Percentiles rank a stretch among this genome's conserved stretches.
Conservation (phyloP, 2,329 filamentous ascomycete species). For the Aspergillus brunneoviolaceus region DNA sequence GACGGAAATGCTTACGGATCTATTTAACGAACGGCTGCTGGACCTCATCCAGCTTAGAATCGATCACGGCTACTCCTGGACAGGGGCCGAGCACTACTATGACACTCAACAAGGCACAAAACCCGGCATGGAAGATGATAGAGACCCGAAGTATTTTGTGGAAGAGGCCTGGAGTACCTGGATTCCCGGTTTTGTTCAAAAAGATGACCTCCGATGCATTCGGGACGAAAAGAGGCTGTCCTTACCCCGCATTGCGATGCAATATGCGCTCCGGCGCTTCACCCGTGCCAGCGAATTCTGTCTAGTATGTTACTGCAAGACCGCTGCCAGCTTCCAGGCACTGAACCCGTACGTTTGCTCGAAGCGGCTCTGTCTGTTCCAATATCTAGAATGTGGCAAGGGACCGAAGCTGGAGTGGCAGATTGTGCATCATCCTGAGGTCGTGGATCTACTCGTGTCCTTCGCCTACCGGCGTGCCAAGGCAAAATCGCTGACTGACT, state of each 20-base stretch:
- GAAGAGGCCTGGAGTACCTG: slow-evolving; percentile 26
- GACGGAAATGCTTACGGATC: slow-evolving; percentile 66
- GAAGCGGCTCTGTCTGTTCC: slow-evolving; percentile 73
- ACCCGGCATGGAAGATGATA: slow-evolving; percentile 10
- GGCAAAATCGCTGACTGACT: slow-evolving; percentile 46
- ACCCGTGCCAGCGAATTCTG: slow-evolving; percentile 83
- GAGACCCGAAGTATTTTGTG: slow-evolving; percentile 18
- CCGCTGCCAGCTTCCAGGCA: slow-evolving; percentile 59
- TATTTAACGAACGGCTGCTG: slow-evolving; percentile 66
- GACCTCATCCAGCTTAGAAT: slow-evolving; percentile 61
- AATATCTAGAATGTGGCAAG: slow-evolving; percentile 84
- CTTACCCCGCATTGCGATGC: slow-evolving; percentile 62
- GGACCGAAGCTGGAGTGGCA: slow-evolving; percentile 84
- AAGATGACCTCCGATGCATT: slow-evolving; percentile 50
- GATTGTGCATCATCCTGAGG: slow-evolving; percentile 72
- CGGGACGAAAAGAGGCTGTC: slow-evolving; percentile 41
- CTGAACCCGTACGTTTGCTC: slow-evolving; percentile 69
- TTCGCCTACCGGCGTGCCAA: slow-evolving; percentile 69
- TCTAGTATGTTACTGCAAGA: slow-evolving; percentile 74
- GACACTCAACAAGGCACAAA: slow-evolving; percentile 46
- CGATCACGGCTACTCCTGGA: slow-evolving; percentile 60
- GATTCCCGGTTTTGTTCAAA: slow-evolving; percentile 46
- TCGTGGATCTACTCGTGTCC: slow-evolving; percentile 80
- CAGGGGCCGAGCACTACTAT: slow-evolving; percentile 62
- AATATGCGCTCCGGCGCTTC: slow-evolving; percentile 75